phyloP scores from a whole-genome alignment of 345 rosid genomes.

The Aethionema arabicum region DNA sequence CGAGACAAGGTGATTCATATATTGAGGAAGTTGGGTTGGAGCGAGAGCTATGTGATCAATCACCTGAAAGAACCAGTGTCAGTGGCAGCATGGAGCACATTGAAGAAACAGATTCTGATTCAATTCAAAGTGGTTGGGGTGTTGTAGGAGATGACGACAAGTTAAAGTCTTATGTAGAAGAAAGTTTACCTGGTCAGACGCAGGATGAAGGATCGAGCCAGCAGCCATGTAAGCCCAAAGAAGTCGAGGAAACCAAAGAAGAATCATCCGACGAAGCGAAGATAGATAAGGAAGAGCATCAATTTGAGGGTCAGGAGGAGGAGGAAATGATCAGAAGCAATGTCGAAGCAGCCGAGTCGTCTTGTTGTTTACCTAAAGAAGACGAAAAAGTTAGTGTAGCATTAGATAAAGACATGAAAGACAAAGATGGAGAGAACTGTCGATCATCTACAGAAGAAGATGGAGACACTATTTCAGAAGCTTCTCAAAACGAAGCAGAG shows the following conservation, averaged over 20 bases:
- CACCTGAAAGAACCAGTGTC: conserved; percentile 31
- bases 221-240: conserved; percentile 37
- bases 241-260: conserved; percentile 34
- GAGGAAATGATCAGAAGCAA: conserved; percentile 29
- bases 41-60: conserved; percentile 39
- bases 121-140: conserved; percentile 42
- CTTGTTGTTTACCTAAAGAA: conserved; percentile 35
- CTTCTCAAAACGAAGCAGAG: conserved; percentile 44
- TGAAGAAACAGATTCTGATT: conserved; percentile 46
- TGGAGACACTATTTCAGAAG: conserved; percentile 40
- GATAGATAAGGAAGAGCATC: conserved; percentile 23
- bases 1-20: conserved; percentile 31
- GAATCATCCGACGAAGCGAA: conserved; percentile 25
- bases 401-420: conserved; percentile 32
- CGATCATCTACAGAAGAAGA: conserved; percentile 45
- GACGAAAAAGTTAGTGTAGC: conserved; percentile 33
- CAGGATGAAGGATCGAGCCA: conserved; percentile 35
- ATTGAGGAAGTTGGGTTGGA: conserved; percentile 35
- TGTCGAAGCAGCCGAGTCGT: conserved; percentile 34
- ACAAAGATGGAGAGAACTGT: conserved; percentile 40
- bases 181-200: conserved; percentile 20
- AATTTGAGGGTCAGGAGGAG: conserved; percentile 26
- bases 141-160: conserved; percentile 33
- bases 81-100: conserved; percentile 35
- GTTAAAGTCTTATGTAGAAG: conserved; percentile 16